Base-by-base conservation (phyloP, 1,139 yeast genomes). In the Lodderomyces theae region DNA sequence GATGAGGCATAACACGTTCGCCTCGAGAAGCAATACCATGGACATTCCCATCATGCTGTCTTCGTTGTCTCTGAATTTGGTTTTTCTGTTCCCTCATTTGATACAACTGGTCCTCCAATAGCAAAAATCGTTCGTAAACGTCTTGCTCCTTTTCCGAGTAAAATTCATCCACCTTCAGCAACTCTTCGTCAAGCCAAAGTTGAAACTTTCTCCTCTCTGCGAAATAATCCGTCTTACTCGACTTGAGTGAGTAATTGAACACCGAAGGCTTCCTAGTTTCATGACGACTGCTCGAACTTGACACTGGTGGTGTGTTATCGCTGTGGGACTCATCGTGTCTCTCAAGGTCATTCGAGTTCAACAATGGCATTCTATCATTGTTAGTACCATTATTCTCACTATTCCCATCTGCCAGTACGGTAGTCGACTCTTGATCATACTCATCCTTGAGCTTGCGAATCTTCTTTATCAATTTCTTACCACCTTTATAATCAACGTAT, bases 401-500 rank as follows among this genome's bases (percentile, higher is more conserved):
- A 18, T 23, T n/a, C 21, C 12, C 15, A 16, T 23, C 28, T n/a
- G 36, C 25, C 23, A 19, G 9, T 10, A 28, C 8, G 9, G 35
- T 35, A 33, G 37, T 40, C 15, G 31, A 15, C 23, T 40, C 40
- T 13, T 22, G 24, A 34, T 39, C 50, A 36, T 40, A 45, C 48
- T 45, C 46, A 23, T 43, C 48, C 39, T 36, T 39, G 10, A 47
- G 24, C 31, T 35, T 40, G 18, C 25, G 37, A 32, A 42, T 28
- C 37, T 43, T 46, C 18, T 67, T 66, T 42, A 70, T 68, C 38
- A 64, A 49, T 49, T 68, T 69, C 51, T 69, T 70, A 5, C 75
- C 75, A 19, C 64, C 64, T 56, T 82, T 83, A 57, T 89, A 89
- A 60, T 87, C 82, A 31, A 89, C 67, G 53, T 89, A 88, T 57